Conservation (phyloP, 768 basidiomycete species). For the Daedaleopsis nitida region DNA sequence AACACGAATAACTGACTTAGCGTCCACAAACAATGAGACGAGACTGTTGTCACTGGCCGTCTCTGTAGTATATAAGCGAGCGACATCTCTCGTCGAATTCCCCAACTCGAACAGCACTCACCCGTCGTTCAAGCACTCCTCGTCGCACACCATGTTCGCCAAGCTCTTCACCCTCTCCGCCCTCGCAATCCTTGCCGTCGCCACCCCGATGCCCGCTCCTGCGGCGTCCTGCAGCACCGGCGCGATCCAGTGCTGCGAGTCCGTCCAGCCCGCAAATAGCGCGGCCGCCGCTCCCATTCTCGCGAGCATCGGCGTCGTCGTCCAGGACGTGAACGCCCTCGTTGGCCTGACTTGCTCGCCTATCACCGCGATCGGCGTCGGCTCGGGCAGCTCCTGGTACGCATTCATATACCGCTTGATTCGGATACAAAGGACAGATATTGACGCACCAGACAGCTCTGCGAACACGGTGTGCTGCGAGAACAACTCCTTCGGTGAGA, state of each 20-base stretch:
- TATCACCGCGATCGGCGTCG: too few species aligned
- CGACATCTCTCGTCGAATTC: too few species aligned
- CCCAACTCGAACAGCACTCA: neutral
- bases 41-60: too few species aligned
- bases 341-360: too few species aligned
- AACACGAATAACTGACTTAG: too few species aligned
- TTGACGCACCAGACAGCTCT: neutral
- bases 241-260: constrained; percentile 11
- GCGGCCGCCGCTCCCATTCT: neutral
- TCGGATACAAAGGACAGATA: neutral
- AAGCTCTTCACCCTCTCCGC: constrained; percentile 3
- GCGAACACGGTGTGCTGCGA: constrained; percentile 15
- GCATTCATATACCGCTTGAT: neutral
- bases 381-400: neutral
- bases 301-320: neutral
- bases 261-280: constrained; percentile 1
- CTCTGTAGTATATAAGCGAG: too few species aligned
- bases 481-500: constrained; percentile 8
- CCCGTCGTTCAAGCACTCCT: neutral
- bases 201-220: constrained; percentile 4
- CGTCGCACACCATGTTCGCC: neutral
- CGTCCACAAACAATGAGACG: too few species aligned
- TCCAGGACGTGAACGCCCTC: constrained; percentile 4
- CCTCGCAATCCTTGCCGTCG: constrained; percentile 12
- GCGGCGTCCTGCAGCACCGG: constrained; percentile 8